Percentiles rank a stretch among this genome's conserved stretches.
phyloP scores from a whole-genome alignment of 257 asterid genomes.

The Solanum lycopersicoides region DNA sequence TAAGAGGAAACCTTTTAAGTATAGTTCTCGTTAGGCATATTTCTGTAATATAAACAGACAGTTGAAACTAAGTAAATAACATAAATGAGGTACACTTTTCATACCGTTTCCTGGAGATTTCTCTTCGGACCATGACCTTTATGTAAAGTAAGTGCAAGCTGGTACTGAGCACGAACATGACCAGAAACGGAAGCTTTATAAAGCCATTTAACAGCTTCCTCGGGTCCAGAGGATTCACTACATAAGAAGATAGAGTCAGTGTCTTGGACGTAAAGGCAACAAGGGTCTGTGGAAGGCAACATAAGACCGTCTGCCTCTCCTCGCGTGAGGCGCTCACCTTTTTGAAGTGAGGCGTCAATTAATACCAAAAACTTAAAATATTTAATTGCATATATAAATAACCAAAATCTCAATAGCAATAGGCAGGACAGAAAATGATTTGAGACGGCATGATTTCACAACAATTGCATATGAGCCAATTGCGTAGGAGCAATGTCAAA shows the following conservation, averaged over 20 bases:
- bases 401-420: background rate
- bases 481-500: background rate
- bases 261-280: background rate
- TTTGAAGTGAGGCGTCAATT: background rate
- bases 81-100: background rate
- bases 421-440: background rate
- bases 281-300: background rate
- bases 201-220: conserved; percentile 74
- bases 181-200: conserved; percentile 60
- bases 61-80: background rate
- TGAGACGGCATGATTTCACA: background rate
- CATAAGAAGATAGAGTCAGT: background rate
- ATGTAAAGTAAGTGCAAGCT: conserved; percentile 82
- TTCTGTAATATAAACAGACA: background rate
- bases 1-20: background rate
- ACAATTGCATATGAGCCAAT: background rate
- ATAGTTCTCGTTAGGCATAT: background rate
- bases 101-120: conserved; percentile 69
- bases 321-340: background rate
- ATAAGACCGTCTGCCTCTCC: background rate
- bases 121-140: conserved; percentile 53
- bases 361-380: background rate
- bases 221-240: conserved; percentile 53
- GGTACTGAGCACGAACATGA: conserved; percentile 93
- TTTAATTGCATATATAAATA: background rate